Percentiles rank a stretch among this genome's conserved stretches.
Conservation (phyloP, 129 eudicot species). For the Rutidosis leptorrhynchoides region DNA sequence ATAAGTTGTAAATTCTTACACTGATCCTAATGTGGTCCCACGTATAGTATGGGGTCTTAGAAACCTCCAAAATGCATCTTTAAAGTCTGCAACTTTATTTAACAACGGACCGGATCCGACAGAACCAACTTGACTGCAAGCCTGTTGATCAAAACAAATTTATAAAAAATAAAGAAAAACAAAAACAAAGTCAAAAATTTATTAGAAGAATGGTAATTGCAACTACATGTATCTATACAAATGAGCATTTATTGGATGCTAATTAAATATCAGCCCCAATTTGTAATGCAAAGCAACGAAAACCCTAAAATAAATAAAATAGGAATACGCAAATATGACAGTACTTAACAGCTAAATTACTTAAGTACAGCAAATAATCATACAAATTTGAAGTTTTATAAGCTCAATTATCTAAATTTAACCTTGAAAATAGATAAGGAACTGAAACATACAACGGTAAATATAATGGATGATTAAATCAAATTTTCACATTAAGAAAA, state of each 20-base stretch:
- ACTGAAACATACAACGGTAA: not conserved
- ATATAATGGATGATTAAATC: not conserved
- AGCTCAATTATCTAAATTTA: constrained; percentile 5
- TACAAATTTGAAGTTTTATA: constrained; percentile 1
- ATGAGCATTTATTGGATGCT: not conserved
- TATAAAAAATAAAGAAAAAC: not conserved
- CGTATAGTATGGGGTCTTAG: constrained; percentile 96
- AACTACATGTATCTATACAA: not conserved
- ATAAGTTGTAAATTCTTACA: constrained; percentile 39
- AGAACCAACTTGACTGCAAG: too few species aligned
- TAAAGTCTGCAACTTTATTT: too few species aligned
- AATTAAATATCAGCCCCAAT: too few species aligned
- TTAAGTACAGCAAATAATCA: not conserved
- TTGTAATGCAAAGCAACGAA: too few species aligned
- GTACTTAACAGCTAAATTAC: not conserved
- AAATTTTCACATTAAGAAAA: too few species aligned
- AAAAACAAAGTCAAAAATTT: not conserved
- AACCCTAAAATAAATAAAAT: constrained; percentile 4
- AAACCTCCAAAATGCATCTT: too few species aligned
- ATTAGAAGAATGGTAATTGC: not conserved
- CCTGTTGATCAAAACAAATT: constrained; percentile 18
- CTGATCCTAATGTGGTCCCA: constrained; percentile 90
- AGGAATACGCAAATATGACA: not conserved
- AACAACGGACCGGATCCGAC: too few species aligned
- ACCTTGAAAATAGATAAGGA: constrained; percentile 12